These are phyloP conservation scores for Pseudocercospora macadamiae DNA, from an alignment of 2,329 filamentous ascomycete genomes.

Conservation along the genomic window DNA sequence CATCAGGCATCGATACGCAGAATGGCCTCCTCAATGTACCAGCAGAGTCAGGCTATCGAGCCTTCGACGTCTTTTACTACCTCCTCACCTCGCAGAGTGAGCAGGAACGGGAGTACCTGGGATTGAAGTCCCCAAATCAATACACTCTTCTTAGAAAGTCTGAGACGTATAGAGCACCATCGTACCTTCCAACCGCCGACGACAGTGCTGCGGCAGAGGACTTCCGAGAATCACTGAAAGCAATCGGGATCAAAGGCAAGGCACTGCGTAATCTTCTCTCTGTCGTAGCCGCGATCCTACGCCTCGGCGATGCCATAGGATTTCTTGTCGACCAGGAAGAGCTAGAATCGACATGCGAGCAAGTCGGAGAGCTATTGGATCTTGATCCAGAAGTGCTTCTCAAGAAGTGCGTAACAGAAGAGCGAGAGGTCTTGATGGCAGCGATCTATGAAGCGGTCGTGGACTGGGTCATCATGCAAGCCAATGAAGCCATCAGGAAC, in stretches of 20 bases:
- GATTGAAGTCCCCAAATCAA: conserved; percentile 73
- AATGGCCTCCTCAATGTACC: conserved; percentile 82
- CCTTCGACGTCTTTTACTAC: conserved; percentile 98
- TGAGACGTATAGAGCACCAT: conserved; percentile 80
- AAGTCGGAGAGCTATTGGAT: conserved; percentile 83
- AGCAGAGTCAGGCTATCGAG: conserved; percentile 77
- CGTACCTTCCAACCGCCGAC: conserved; percentile 88
- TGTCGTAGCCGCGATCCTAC: conserved; percentile 80
- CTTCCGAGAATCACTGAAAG: conserved; percentile 81
- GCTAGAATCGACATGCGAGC: conserved; percentile 84
- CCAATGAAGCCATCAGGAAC: conserved; percentile 78
- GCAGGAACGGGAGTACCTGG: conserved; percentile 85
- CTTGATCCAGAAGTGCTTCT: conserved; percentile 82
- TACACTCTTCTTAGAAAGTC: conserved; percentile 82
- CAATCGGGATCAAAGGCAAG: conserved; percentile 90
- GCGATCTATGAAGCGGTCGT: conserved; percentile 92
- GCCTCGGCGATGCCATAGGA: conserved; percentile 87
- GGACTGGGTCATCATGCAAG: conserved; percentile 89
- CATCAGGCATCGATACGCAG: conserved; percentile 82
- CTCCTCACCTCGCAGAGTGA: conserved; percentile 80
- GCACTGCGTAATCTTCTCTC: conserved; percentile 82
- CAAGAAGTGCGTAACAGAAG: conserved; percentile 78
- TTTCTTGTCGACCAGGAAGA: conserved; percentile 82
- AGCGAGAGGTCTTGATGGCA: conserved; percentile 78
- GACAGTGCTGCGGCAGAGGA: conserved; percentile 93